Conservation (phyloP, 1,284 basidiomycete species). For the Microstroma glucosiphilum region DNA sequence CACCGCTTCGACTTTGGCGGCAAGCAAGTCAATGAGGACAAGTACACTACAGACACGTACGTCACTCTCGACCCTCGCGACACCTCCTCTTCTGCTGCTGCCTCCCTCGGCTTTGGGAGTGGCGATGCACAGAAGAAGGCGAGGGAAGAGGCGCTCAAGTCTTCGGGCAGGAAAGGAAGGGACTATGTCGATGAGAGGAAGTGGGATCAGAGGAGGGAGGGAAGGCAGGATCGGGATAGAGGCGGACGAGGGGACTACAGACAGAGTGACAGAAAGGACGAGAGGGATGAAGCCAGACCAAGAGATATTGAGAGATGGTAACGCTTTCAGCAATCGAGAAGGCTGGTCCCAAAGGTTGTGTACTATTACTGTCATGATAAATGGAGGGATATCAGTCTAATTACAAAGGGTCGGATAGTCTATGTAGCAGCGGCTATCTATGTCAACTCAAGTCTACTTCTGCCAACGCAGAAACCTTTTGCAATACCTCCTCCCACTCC, state of each 20-base stretch:
- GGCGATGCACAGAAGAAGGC: constrained; percentile 12
- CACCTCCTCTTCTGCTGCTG: constrained; percentile 8
- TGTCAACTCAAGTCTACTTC: constrained; percentile 9
- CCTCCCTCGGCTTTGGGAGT: constrained; percentile 14
- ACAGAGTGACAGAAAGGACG: not conserved
- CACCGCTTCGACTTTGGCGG: constrained; percentile 17
- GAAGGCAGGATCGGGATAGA: not conserved
- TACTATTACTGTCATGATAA: too few species aligned
- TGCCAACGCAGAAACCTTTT: constrained; percentile 57
- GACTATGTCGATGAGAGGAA: constrained; percentile 27
- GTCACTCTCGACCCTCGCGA: constrained; percentile 17
- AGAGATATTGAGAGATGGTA: constrained; percentile 2
- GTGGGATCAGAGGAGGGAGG: not conserved
- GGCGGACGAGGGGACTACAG: not conserved
- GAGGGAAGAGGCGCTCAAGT: constrained; percentile 6
- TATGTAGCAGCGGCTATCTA: too few species aligned
- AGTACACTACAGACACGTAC: constrained; percentile 6
- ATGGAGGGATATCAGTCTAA: too few species aligned
- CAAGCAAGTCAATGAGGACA: not conserved
- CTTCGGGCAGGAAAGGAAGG: constrained; percentile 20
- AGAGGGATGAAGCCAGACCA: not conserved
- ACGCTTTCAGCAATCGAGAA: not conserved
- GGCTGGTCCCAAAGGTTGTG: too few species aligned
- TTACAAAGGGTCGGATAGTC: too few species aligned
- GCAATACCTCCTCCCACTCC: constrained; percentile 90